Percentiles rank a stretch among this genome's conserved stretches.
Conservation (phyloP, 352 stramenopile species). For the Halophytophthora batemanensis region DNA sequence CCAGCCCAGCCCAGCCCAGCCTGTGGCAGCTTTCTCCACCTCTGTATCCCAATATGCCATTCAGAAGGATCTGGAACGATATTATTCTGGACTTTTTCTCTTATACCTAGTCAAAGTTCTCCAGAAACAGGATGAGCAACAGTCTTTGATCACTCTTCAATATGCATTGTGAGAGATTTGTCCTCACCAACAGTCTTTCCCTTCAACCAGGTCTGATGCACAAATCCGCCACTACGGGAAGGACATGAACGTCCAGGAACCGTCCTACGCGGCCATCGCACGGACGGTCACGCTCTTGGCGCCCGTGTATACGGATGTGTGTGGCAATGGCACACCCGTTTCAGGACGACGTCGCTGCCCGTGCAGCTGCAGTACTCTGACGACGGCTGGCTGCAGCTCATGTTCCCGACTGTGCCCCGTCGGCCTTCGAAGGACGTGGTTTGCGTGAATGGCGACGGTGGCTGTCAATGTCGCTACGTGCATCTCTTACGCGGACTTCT, state of each 20-base stretch:
- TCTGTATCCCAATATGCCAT: too few relatives aligned
- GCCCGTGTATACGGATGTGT: background rate
- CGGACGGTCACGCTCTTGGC: background rate
- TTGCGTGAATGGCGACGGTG: constrained; percentile 34
- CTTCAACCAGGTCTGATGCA: too few relatives aligned
- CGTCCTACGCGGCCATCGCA: too few relatives aligned
- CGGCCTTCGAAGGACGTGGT: constrained; percentile 23
- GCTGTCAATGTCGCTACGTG: constrained; percentile 41
- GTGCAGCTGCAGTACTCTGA: background rate
- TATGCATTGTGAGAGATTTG: background rate
- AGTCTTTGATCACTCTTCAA: background rate
- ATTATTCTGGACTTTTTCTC: too few relatives aligned
- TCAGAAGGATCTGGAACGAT: background rate
- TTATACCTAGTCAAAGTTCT: too few relatives aligned
- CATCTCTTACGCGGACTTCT: constrained; percentile 36
- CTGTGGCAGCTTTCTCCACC: background rate
- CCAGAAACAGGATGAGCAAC: too few relatives aligned
- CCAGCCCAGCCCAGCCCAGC: background rate
- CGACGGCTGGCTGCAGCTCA: constrained; percentile 14
- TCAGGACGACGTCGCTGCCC: background rate
- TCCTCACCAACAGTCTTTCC: too few relatives aligned
- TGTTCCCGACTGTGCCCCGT: constrained; percentile 21
- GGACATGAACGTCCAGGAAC: too few relatives aligned
- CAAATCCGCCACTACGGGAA: too few relatives aligned
- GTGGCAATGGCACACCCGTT: background rate